Conservation (phyloP, 805 yeast species). For the Cyberlindnera bimundalis region DNA sequence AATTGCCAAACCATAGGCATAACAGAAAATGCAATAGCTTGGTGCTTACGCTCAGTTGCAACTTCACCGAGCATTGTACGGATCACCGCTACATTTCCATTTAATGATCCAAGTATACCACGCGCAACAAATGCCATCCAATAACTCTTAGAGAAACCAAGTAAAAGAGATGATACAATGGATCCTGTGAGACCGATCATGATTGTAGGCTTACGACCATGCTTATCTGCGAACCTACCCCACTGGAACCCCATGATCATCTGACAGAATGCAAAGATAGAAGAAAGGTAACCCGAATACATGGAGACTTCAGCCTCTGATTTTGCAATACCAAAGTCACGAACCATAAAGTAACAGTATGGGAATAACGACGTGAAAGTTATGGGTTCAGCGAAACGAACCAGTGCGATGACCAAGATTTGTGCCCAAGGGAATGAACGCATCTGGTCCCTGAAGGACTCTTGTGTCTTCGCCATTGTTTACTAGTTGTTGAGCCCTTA, state of each 20-base stretch:
- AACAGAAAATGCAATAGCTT: constrained; percentile 59
- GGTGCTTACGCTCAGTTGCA: constrained; percentile 53
- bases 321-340: constrained; percentile 50
- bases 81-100: constrained; percentile 64
- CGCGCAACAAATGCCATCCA: constrained; percentile 53
- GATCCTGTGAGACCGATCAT: constrained; percentile 53
- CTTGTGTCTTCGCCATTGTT: constrained; percentile 5
- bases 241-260: constrained; percentile 55
- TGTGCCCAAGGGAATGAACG: constrained; percentile 56
- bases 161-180: constrained; percentile 40
- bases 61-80: constrained; percentile 61
- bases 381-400: constrained; percentile 59
- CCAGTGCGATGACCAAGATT: constrained; percentile 36
- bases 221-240: constrained; percentile 52
- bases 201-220: constrained; percentile 56
- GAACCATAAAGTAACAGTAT: constrained; percentile 59
- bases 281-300: constrained; percentile 59
- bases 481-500: too few relatives aligned
- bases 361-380: constrained; percentile 65
- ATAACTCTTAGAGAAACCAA: constrained; percentile 53
- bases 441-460: constrained; percentile 47
- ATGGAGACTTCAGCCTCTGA: constrained; percentile 51
- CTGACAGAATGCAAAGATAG: constrained; percentile 61
- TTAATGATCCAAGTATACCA: constrained; percentile 50
- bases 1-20: constrained; percentile 60